These are phyloP conservation scores for Holtermannia corniformis DNA, from an alignment of 768 basidiomycete genomes.

Conservation along the genomic window DNA sequence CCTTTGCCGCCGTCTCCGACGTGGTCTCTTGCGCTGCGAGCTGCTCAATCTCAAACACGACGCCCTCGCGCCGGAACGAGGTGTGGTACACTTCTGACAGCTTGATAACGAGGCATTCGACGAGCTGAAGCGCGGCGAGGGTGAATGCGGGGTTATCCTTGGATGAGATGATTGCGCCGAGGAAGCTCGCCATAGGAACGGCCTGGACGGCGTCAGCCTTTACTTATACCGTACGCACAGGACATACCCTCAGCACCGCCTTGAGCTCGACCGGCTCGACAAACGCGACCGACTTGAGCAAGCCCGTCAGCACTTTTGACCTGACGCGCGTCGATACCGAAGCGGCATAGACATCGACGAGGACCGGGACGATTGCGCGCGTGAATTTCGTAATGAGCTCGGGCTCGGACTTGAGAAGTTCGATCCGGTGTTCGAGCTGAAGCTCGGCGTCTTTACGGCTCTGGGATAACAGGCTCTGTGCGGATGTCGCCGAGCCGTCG, in stretches of 20 bases:
- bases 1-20: constrained; percentile 37
- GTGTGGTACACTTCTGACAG: constrained; percentile 75
- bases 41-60: constrained; percentile 83
- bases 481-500: constrained; percentile 12
- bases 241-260: constrained; percentile 63
- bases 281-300: constrained; percentile 87
- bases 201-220: constrained; percentile 47
- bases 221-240: neutral
- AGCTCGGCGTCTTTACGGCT: too few species aligned
- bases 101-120: constrained; percentile 79
- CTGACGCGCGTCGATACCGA: constrained; percentile 81
- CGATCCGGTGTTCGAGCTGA: constrained; percentile 50
- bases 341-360: constrained; percentile 98
- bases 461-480: too few species aligned
- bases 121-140: constrained; percentile 80
- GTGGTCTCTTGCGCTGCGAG: constrained; percentile 59
- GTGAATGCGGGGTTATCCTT: constrained; percentile 81
- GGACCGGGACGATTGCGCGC: constrained; percentile 78
- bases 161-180: constrained; percentile 84
- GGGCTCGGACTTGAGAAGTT: constrained; percentile 61
- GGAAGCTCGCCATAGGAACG: constrained; percentile 90
- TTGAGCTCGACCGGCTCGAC: constrained; percentile 66
- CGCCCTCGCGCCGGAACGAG: constrained; percentile 86
- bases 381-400: constrained; percentile 75
- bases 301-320: constrained; percentile 73